Percentiles rank a stretch among this genome's conserved stretches.
Evolutionary conservation across 169 alveolate genomes (phyloP).

Genomic region (Plasmodium malariae): DNA sequence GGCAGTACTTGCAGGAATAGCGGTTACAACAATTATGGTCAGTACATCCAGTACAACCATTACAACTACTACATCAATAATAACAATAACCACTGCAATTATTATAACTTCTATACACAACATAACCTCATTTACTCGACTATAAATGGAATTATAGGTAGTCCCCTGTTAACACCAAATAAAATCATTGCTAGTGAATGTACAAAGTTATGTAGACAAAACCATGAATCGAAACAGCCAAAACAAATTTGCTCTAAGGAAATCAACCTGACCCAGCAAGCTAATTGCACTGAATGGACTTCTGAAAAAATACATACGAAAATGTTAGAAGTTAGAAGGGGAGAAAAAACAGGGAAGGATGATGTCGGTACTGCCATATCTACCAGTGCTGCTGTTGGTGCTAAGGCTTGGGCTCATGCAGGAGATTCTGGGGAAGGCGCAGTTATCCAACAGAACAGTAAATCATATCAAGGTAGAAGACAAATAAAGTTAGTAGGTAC

Average conservation of each 20-base stretch:
- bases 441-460: constrained; percentile 63
- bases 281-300: no score
- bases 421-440: background rate
- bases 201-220: background rate
- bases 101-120: background rate
- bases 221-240: background rate
- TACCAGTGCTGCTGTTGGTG: background rate
- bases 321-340: constrained; percentile 7
- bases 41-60: background rate
- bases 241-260: constrained; percentile 74
- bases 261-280: constrained; percentile 76
- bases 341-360: background rate
- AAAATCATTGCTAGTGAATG: background rate
- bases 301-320: no score
- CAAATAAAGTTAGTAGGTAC: constrained; percentile 88
- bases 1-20: background rate
- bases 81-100: background rate
- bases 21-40: background rate
- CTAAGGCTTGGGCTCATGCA: background rate
- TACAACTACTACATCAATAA: background rate
- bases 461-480: constrained; percentile 1
- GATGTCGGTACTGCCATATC: background rate
- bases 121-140: background rate
- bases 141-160: background rate
- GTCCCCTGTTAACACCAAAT: background rate